These are phyloP conservation scores for Phytophthora litchii DNA, from an alignment of 352 stramenopile species.

Conservation along the genomic window DNA sequence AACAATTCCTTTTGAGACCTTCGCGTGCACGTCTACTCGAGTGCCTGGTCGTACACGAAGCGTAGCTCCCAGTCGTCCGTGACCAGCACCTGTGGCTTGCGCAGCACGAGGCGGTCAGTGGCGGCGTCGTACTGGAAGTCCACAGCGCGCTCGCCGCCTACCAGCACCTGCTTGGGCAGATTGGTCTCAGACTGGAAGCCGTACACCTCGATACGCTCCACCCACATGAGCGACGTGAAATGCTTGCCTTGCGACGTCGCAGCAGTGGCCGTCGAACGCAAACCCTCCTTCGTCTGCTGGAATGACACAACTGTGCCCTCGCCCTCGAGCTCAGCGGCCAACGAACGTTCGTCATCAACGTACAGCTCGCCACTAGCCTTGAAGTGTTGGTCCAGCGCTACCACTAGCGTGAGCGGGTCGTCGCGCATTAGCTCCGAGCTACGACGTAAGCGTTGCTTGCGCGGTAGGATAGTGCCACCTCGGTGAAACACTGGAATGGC, in stretches of 20 bases:
- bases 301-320: slow-evolving; percentile 61
- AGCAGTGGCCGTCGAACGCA: slow-evolving; percentile 34
- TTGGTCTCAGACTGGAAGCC: slow-evolving; percentile 54
- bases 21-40: slow-evolving; percentile 27
- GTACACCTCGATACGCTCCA: slow-evolving; percentile 89
- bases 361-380: slow-evolving; percentile 92
- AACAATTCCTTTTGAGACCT: slow-evolving; percentile 13
- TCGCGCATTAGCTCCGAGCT: slow-evolving; percentile 94
- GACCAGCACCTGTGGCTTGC: slow-evolving; percentile 80
- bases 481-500: slow-evolving; percentile 97
- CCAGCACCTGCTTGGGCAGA: slow-evolving; percentile 52
- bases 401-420: slow-evolving; percentile 97
- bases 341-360: slow-evolving; percentile 96
- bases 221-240: slow-evolving; percentile 61
- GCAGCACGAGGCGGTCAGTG: slow-evolving; percentile 74
- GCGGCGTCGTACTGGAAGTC: slow-evolving; percentile 77
- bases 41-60: slow-evolving; percentile 50
- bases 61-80: slow-evolving; percentile 75
- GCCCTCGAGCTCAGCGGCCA: slow-evolving; percentile 59
- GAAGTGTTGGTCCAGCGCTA: slow-evolving; percentile 89
- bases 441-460: slow-evolving; percentile 96
- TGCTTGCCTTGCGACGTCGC: slow-evolving; percentile 36
- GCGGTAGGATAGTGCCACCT: slow-evolving; percentile 94
- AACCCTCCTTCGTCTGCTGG: slow-evolving; percentile 40
- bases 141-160: slow-evolving; percentile 39